phyloP scores from a whole-genome alignment of 352 stramenopile genomes.

The Pseudoperonospora humuli region DNA sequence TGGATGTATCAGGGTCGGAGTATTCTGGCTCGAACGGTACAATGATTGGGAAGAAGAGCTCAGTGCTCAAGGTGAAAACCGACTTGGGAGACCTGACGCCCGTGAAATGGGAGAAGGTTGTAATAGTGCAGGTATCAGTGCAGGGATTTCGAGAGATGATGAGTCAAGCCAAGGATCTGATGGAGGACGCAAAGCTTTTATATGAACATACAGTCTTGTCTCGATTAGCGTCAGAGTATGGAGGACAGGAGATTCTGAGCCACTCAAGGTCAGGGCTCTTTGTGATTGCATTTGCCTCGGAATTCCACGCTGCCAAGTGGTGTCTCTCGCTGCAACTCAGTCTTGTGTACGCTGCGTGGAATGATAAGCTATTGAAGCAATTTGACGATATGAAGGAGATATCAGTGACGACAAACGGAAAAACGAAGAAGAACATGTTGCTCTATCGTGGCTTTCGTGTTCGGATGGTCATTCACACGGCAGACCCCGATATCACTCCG shows the following conservation, averaged over 20 bases:
- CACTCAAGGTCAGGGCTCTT: slow-evolving; percentile 71
- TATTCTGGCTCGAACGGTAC: slow-evolving; percentile 19
- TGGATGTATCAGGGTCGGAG: slow-evolving; percentile 29
- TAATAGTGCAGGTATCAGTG: slow-evolving; percentile 81
- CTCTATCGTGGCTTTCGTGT: slow-evolving; percentile 81
- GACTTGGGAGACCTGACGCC: slow-evolving; percentile 65
- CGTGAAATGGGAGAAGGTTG: slow-evolving; percentile 74
- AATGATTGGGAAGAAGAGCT: slow-evolving; percentile 37
- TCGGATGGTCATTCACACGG: slow-evolving; percentile 81
- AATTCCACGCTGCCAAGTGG: slow-evolving; percentile 85
- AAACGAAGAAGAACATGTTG: slow-evolving; percentile 68
- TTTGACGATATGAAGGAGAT: slow-evolving; percentile 79
- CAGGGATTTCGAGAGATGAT: slow-evolving; percentile 78
- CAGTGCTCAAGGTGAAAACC: slow-evolving; percentile 67
- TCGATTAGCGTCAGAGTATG: slow-evolving; percentile 75
- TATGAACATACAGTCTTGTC: slow-evolving; percentile 85
- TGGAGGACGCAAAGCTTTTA: slow-evolving; percentile 80
- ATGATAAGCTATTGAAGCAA: slow-evolving; percentile 79
- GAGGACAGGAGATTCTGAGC: slow-evolving; percentile 72
- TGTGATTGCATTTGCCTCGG: slow-evolving; percentile 75
- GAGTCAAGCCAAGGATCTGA: slow-evolving; percentile 65
- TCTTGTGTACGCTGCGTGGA: slow-evolving; percentile 81
- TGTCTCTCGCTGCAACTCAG: slow-evolving; percentile 80
- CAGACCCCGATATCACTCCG: slow-evolving; percentile 37
- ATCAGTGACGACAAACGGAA: slow-evolving; percentile 40